Evolutionary conservation across 805 yeast species (phyloP).

Genomic region (Saccharomycopsis babjevae): DNA sequence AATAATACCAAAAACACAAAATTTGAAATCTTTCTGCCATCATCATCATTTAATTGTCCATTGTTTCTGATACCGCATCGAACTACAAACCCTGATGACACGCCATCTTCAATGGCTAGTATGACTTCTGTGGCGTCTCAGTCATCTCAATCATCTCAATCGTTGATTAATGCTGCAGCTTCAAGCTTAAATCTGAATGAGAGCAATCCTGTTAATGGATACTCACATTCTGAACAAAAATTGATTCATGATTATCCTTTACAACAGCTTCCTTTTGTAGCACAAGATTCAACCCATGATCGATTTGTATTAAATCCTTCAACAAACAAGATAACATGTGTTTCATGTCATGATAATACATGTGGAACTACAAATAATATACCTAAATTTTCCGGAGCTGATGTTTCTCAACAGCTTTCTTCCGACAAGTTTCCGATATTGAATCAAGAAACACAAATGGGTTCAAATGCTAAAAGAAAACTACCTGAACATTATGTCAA

Average conservation of each 20-base stretch:
- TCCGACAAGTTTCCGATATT: neutral
- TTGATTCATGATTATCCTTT: neutral
- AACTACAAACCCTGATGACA: neutral
- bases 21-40: slow-evolving; percentile 6
- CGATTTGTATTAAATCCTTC: slow-evolving; percentile 14
- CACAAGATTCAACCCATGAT: slow-evolving; percentile 5
- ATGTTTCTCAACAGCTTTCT: neutral
- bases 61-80: neutral
- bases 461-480: neutral
- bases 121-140: neutral
- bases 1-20: neutral
- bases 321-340: slow-evolving; percentile 13
- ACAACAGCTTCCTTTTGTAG: neutral
- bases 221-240: neutral
- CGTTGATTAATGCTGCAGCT: neutral
- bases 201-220: neutral
- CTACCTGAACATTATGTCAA: neutral
- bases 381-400: neutral
- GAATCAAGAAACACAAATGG: neutral
- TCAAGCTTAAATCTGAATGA: neutral
- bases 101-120: neutral
- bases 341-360: slow-evolving; percentile 10
- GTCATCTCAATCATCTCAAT: neutral
- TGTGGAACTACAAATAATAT: neutral
- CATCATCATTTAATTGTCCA: slow-evolving; percentile 6